phyloP scores from a whole-genome alignment of 163 green algal species.

The Scenedesmus sp. region DNA sequence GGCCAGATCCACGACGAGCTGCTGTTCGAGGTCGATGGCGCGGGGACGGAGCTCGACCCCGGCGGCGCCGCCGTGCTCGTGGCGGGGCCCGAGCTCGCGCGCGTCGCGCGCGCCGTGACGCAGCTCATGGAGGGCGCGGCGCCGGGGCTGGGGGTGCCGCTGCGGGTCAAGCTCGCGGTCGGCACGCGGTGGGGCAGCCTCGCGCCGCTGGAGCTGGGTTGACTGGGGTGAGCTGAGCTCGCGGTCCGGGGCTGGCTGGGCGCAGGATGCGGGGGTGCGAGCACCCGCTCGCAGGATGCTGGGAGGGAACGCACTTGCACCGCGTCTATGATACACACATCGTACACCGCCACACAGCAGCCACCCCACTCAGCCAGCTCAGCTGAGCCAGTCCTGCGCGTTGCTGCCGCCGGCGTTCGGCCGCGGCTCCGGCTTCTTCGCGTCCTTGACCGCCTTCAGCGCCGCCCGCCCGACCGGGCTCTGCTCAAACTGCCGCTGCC shows the following conservation, averaged over 20 bases:
- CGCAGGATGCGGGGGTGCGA: too few relatives aligned
- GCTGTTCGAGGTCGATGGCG: slow-evolving; percentile 64
- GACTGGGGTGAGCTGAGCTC: neutral
- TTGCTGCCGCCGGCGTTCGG: neutral
- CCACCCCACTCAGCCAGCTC: slow-evolving; percentile 19
- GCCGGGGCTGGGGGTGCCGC: slow-evolving; percentile 48
- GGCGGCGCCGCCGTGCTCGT: neutral
- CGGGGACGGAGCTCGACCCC: neutral
- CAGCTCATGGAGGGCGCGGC: slow-evolving; percentile 52
- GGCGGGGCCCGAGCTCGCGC: neutral
- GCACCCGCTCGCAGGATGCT: too few relatives aligned
- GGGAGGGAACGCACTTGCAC: too few relatives aligned
- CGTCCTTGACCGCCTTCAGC: slow-evolving; percentile 20
- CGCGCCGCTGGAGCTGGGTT: slow-evolving; percentile 3
- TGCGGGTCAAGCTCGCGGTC: slow-evolving; percentile 25
- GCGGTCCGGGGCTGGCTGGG: too few relatives aligned
- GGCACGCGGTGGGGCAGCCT: slow-evolving; percentile 29
- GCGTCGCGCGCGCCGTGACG: slow-evolving; percentile 9
- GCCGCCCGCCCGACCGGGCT: slow-evolving; percentile 25
- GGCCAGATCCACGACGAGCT: slow-evolving; percentile 83
- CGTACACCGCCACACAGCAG: too few relatives aligned
- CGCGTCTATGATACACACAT: too few relatives aligned
- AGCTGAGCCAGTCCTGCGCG: slow-evolving; percentile 3
- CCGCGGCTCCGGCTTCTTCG: slow-evolving; percentile 14
- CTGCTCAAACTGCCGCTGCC: slow-evolving; percentile 28